These are phyloP conservation scores for Suillus americanus DNA, from an alignment of 768 basidiomycete genomes.

Conservation along the genomic window DNA sequence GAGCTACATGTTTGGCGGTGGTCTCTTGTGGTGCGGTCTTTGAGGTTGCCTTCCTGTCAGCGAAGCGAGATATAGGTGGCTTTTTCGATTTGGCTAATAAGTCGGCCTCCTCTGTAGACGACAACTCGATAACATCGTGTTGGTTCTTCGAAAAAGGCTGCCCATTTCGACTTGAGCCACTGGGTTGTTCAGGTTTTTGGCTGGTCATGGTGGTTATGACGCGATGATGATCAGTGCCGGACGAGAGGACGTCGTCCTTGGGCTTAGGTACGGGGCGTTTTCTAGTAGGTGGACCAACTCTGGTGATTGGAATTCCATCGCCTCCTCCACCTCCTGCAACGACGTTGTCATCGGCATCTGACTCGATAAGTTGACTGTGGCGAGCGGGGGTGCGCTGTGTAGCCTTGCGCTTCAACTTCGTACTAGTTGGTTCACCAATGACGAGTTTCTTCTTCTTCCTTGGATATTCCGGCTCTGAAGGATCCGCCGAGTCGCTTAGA, in stretches of 20 bases:
- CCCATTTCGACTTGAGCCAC: neutral
- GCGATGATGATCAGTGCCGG: neutral
- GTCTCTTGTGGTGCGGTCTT: neutral
- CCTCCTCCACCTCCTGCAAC: neutral
- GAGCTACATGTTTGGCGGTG: neutral
- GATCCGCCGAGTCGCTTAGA: neutral
- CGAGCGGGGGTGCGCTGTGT: neutral
- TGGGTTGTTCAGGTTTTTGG: neutral
- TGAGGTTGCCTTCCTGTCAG: neutral
- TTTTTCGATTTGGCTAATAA: neutral
- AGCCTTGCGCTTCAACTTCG: neutral
- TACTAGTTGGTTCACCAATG: neutral
- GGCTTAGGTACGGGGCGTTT: conserved; percentile 14
- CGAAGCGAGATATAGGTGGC: neutral
- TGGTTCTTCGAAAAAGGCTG: neutral
- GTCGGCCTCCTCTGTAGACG: neutral
- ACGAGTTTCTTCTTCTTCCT: conserved; percentile 1
- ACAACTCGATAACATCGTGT: neutral
- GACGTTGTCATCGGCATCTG: conserved; percentile 7
- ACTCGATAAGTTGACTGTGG: conserved; percentile 5
- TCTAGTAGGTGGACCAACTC: neutral
- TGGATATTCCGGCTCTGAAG: neutral
- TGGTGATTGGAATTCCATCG: neutral
- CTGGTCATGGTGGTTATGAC: neutral
- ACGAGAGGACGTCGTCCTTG: conserved; percentile 10